Evolutionary conservation across 441 rosid genomes (phyloP).

Genomic region (Isatis lusitanica): DNA sequence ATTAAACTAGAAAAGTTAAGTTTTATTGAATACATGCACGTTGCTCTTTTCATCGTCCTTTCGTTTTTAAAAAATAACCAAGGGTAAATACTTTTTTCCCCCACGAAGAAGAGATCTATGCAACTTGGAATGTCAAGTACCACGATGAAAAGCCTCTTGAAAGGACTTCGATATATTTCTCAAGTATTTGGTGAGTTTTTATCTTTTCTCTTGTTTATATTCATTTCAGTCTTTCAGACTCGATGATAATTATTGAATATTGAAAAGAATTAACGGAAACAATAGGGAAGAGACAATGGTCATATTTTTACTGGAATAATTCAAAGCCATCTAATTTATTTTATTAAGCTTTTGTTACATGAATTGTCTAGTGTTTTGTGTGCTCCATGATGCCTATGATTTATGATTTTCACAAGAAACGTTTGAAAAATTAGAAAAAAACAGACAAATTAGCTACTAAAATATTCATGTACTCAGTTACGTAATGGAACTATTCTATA

Average conservation of each 20-base stretch:
- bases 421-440: not conserved
- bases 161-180: slow-evolving; percentile 77
- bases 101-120: slow-evolving; percentile 4
- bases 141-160: slow-evolving; percentile 82
- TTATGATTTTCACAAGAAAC: not conserved
- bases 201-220: not conserved
- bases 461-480: too few relatives aligned
- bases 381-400: too few relatives aligned
- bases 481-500: too few relatives aligned
- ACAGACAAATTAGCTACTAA: not conserved
- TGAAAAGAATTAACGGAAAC: not conserved
- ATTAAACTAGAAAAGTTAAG: not conserved
- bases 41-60: not conserved
- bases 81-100: not conserved
- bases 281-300: not conserved
- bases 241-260: not conserved
- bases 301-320: not conserved
- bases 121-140: slow-evolving; percentile 47
- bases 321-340: too few relatives aligned
- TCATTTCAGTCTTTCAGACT: not conserved
- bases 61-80: not conserved
- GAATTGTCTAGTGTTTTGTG: too few relatives aligned
- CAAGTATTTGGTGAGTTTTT: slow-evolving; percentile 66
- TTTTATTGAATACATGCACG: not conserved
- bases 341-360: too few relatives aligned